A percentile compares a stretch with the other conserved stretches of the same genome.
Conservation (phyloP, 1,139 yeast species). For the Nakaseomyces kungkrabaensis region DNA sequence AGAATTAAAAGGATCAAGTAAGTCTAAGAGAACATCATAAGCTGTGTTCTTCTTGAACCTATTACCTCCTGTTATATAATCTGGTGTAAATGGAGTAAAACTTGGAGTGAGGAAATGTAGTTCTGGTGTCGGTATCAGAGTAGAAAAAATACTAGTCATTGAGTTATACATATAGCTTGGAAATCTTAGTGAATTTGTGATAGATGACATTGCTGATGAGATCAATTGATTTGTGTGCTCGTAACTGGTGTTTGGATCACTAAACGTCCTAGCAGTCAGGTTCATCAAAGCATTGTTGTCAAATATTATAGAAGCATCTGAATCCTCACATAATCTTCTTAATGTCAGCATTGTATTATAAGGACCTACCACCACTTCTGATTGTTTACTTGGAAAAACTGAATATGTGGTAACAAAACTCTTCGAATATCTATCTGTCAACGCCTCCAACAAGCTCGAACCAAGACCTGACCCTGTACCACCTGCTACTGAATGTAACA, state of each 20-base stretch:
- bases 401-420: slow-evolving; percentile 78
- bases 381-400: slow-evolving; percentile 69
- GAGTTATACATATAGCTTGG: slow-evolving; percentile 91
- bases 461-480: slow-evolving; percentile 98
- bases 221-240: slow-evolving; percentile 78
- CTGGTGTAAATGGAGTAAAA: slow-evolving; percentile 75
- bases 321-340: slow-evolving; percentile 67
- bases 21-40: slow-evolving; percentile 74
- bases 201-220: slow-evolving; percentile 72
- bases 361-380: slow-evolving; percentile 96
- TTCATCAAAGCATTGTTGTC: slow-evolving; percentile 77
- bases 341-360: slow-evolving; percentile 80
- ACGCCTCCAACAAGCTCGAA: slow-evolving; percentile 62
- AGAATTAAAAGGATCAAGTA: slow-evolving; percentile 68
- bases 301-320: slow-evolving; percentile 80
- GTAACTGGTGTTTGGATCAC: slow-evolving; percentile 40
- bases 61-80: slow-evolving; percentile 47
- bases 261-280: slow-evolving; percentile 31
- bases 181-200: slow-evolving; percentile 80
- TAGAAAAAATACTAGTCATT: slow-evolving; percentile 69
- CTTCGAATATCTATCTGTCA: slow-evolving; percentile 75
- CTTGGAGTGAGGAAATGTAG: slow-evolving; percentile 80
- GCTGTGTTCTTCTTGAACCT: slow-evolving; percentile 66
- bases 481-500: slow-evolving; percentile 94
- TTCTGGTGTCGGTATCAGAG: slow-evolving; percentile 81